Evolutionary conservation across 345 rosid species (phyloP).

Genomic region (Combretum micranthum): DNA sequence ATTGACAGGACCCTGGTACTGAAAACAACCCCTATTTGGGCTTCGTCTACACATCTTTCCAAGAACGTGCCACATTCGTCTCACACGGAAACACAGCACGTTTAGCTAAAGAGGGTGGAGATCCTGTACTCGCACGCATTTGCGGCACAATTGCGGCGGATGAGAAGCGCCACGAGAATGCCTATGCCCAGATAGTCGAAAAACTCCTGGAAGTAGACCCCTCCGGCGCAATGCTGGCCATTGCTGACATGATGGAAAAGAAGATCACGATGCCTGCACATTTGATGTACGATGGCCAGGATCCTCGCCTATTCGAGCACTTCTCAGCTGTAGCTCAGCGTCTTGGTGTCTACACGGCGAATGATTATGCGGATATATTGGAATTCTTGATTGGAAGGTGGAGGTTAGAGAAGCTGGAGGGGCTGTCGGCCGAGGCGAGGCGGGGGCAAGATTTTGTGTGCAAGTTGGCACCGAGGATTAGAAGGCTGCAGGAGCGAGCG

Average conservation of each 20-base stretch:
- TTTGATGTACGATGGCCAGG: constrained; percentile 55
- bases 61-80: constrained; percentile 75
- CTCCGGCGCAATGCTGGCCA: constrained; percentile 29
- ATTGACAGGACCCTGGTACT: constrained; percentile 47
- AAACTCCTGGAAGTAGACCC: constrained; percentile 69
- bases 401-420: constrained; percentile 57
- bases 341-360: constrained; percentile 54
- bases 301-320: constrained; percentile 50
- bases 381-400: constrained; percentile 59
- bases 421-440: constrained; percentile 47
- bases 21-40: constrained; percentile 80
- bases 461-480: constrained; percentile 48
- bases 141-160: constrained; percentile 73
- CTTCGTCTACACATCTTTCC: constrained; percentile 81
- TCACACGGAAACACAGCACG: constrained; percentile 82
- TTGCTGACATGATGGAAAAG: constrained; percentile 60
- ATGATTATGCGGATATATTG: constrained; percentile 61
- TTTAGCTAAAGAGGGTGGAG: constrained; percentile 49
- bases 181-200: constrained; percentile 45
- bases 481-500: constrained; percentile 55
- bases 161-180: constrained; percentile 71
- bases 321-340: constrained; percentile 67
- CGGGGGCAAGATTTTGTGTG: constrained; percentile 52
- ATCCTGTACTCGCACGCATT: constrained; percentile 48
- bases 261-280: constrained; percentile 73